These are phyloP conservation scores for Mortierella sp. DNA, from an alignment of 371 early-diverging fungal species.

Conservation along the genomic window DNA sequence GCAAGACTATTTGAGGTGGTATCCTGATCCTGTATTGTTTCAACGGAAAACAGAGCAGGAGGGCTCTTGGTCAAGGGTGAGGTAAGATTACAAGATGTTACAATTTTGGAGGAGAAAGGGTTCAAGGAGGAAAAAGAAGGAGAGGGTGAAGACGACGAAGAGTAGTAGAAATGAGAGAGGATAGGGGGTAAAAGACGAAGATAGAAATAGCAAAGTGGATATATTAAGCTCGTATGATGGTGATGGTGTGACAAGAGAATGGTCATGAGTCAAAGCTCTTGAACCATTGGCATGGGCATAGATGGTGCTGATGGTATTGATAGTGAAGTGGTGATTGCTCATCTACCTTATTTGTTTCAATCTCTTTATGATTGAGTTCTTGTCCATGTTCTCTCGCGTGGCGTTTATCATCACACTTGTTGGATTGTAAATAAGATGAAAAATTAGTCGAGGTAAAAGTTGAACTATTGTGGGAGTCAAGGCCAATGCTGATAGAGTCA, in stretches of 20 bases:
- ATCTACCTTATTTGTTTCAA: too few species aligned
- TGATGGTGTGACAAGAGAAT: neutral
- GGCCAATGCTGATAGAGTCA: neutral
- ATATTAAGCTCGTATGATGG: neutral
- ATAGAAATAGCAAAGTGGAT: conserved; percentile 1
- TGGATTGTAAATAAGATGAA: neutral
- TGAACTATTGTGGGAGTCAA: neutral
- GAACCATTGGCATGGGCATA: neutral
- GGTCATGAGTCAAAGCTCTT: neutral
- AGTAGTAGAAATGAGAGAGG: neutral
- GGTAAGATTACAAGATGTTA: neutral
- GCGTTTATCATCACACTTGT: neutral
- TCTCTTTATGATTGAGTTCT: neutral
- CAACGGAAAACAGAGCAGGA: conserved; percentile 12
- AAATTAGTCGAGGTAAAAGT: neutral
- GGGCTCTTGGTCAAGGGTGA: conserved; percentile 20
- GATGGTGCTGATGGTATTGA: too few species aligned
- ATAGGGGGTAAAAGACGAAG: neutral
- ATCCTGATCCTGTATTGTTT: conserved; percentile 11
- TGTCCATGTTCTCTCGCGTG: neutral
- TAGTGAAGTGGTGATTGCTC: too few species aligned
- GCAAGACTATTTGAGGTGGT: neutral
- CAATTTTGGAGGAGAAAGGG: neutral
- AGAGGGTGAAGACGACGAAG: conserved; percentile 16
- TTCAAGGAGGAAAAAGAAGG: conserved; percentile 18